Evolutionary conservation across 257 asterid species (phyloP).

Genomic region (Solanum stenotomum): DNA sequence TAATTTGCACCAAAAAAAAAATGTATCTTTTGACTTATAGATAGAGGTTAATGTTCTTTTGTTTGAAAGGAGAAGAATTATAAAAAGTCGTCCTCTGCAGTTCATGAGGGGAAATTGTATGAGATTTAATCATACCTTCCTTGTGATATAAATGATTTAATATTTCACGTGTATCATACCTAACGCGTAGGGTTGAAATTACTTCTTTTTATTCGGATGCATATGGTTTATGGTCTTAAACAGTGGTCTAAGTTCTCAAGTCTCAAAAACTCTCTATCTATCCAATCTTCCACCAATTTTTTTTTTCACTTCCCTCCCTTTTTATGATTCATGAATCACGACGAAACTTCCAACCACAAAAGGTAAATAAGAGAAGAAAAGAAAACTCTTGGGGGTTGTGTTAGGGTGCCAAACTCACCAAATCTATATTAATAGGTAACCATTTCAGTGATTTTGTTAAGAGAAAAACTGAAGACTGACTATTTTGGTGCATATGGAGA

Average conservation of each 20-base stretch:
- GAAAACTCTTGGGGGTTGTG: background rate
- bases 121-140: background rate
- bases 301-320: background rate
- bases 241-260: background rate
- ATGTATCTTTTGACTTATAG: background rate
- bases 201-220: background rate
- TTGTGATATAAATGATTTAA: background rate
- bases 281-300: background rate
- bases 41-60: background rate
- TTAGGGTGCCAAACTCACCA: conserved; percentile 3
- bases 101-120: background rate
- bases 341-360: background rate
- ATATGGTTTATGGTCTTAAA: background rate
- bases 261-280: background rate
- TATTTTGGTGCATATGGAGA: conserved; percentile 1
- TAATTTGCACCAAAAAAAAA: background rate
- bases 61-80: background rate
- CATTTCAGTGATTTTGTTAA: background rate
- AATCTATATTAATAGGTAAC: background rate
- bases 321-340: background rate
- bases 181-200: background rate
- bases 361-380: background rate
- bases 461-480: background rate
- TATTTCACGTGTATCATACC: background rate
- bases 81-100: background rate